phyloP scores from a whole-genome alignment of 176 grass and related monocot genomes.

The Triticum timopheevii region DNA sequence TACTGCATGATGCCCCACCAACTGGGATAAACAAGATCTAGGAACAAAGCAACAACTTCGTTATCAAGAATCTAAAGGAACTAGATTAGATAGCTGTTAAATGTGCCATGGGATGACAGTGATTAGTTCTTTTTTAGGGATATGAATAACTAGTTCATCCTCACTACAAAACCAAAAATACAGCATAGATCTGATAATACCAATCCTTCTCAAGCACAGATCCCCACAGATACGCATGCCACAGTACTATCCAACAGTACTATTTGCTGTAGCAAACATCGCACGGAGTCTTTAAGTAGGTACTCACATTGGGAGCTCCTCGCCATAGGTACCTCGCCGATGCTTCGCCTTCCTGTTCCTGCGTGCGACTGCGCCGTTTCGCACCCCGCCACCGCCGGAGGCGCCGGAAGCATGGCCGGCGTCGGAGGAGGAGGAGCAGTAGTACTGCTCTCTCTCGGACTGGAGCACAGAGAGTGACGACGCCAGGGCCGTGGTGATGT shows the following conservation, averaged over 20 bases:
- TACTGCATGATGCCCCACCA: neutral
- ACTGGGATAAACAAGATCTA: slow-evolving; percentile 7
- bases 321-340: slow-evolving; percentile 21
- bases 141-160: neutral
- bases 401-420: neutral
- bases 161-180: neutral
- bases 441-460: slow-evolving; percentile 28
- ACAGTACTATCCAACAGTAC: neutral
- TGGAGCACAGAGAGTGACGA: slow-evolving; percentile 46
- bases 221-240: neutral
- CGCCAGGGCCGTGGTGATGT: slow-evolving; percentile 16
- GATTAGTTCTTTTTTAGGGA: neutral
- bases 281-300: neutral
- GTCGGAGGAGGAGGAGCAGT: neutral
- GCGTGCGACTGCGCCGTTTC: neutral
- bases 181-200: slow-evolving; percentile 6
- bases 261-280: neutral
- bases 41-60: neutral
- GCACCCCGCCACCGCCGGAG: neutral
- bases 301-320: slow-evolving; percentile 34
- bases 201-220: neutral
- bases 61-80: neutral
- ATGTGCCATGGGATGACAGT: neutral
- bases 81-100: neutral
- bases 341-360: slow-evolving; percentile 32